Conservation (phyloP, 257 asterid species). For the Hygrophila difformis region DNA sequence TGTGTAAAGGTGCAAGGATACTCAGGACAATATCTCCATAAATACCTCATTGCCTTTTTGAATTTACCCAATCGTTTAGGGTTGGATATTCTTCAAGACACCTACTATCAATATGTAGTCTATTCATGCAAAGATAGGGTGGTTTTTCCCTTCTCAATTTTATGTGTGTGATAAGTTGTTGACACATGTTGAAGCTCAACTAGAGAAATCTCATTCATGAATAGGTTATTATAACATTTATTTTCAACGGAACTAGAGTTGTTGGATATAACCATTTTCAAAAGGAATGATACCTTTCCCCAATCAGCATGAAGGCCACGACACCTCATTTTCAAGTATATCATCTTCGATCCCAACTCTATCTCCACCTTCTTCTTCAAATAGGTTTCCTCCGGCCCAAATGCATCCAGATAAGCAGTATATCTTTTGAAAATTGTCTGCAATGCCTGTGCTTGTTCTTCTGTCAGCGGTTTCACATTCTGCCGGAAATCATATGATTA, state of each 20-base stretch:
- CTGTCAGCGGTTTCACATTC: slow-evolving; percentile 85
- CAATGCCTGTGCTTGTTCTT: slow-evolving; percentile 57
- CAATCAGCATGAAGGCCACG: slow-evolving; percentile 81
- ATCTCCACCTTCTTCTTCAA: slow-evolving; percentile 91
- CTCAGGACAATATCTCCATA: neutral
- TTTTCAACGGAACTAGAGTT: neutral
- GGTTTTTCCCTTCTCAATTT: neutral
- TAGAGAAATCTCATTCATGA: no score
- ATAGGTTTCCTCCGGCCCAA: slow-evolving; percentile 79
- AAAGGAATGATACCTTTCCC: slow-evolving; percentile 75
- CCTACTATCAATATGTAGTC: neutral
- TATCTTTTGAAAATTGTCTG: slow-evolving; percentile 56
- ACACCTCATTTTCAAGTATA: slow-evolving; percentile 95
- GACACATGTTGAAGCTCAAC: no score
- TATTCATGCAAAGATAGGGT: neutral
- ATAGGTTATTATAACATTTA: no score
- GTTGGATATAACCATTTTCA: slow-evolving; percentile 1
- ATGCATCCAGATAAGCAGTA: slow-evolving; percentile 61
- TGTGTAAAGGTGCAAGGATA: neutral
- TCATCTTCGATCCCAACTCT: slow-evolving; percentile 85
- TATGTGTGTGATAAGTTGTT: neutral
- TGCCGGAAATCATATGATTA: slow-evolving; percentile 27
- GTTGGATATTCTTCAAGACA: neutral
- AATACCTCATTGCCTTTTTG: slow-evolving; percentile 1
- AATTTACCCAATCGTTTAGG: neutral